Conservation (phyloP, 2,329 filamentous ascomycete species). For the Fusarium sp. region DNA sequence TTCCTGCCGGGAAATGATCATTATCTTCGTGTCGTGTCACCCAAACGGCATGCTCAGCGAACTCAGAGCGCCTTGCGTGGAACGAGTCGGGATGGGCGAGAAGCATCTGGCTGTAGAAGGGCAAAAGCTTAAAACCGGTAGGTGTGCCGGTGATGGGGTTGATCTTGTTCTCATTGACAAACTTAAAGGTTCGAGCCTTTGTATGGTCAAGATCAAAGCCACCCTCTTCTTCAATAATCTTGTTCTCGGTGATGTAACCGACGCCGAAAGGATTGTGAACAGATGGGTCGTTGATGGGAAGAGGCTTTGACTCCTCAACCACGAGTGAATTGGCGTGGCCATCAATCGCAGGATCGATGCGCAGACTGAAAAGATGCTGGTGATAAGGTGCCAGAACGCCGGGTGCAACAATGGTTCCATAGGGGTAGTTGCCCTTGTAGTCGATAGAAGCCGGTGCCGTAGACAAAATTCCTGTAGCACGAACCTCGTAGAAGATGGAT, state of each 20-base stretch:
- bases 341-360: slow-evolving; percentile 77
- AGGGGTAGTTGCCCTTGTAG: slow-evolving; percentile 64
- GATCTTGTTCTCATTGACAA: slow-evolving; percentile 61
- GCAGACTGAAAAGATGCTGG: slow-evolving; percentile 76
- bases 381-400: slow-evolving; percentile 77
- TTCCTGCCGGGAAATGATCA: slow-evolving; percentile 61
- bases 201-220: slow-evolving; percentile 66
- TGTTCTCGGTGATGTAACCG: slow-evolving; percentile 61
- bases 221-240: slow-evolving; percentile 59
- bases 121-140: slow-evolving; percentile 63
- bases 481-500: slow-evolving; percentile 53
- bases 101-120: slow-evolving; percentile 63
- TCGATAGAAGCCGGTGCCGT: slow-evolving; percentile 66
- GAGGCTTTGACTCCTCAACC: slow-evolving; percentile 56
- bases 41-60: slow-evolving; percentile 62
- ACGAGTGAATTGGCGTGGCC: slow-evolving; percentile 69
- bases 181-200: slow-evolving; percentile 65
- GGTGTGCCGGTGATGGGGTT: slow-evolving; percentile 62
- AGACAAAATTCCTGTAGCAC: slow-evolving; percentile 62
- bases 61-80: slow-evolving; percentile 60
- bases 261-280: slow-evolving; percentile 68
- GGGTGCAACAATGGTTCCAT: slow-evolving; percentile 73
- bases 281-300: slow-evolving; percentile 61
- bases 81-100: slow-evolving; percentile 58
- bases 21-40: slow-evolving; percentile 61